Evolutionary conservation across 345 rosid genomes (phyloP).

Genomic region (Noccaea caerulescens): DNA sequence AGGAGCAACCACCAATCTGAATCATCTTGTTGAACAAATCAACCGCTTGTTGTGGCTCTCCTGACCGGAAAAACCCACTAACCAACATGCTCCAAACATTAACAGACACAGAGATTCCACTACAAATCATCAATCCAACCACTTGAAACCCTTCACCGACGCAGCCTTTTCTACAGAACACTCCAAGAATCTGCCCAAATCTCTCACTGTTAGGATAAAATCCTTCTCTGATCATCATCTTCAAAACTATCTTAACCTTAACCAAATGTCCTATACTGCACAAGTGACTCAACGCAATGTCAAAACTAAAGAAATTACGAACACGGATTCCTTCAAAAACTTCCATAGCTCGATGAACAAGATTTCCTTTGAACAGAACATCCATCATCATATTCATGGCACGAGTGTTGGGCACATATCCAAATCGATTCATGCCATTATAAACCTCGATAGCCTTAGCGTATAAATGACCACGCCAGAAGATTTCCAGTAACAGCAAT

Average conservation of each 20-base stretch:
- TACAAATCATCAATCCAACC: constrained; percentile 53
- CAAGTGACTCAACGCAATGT: constrained; percentile 61
- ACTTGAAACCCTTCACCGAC: constrained; percentile 54
- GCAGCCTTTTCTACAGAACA: constrained; percentile 52
- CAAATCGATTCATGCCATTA: constrained; percentile 52
- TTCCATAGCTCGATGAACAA: constrained; percentile 47
- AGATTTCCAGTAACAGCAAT: constrained; percentile 64
- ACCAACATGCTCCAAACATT: constrained; percentile 60
- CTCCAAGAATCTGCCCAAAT: constrained; percentile 58
- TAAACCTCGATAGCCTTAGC: constrained; percentile 59
- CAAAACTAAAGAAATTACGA: constrained; percentile 66
- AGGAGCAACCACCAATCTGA: constrained; percentile 46
- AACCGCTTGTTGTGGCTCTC: constrained; percentile 54
- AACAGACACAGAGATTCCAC: constrained; percentile 58
- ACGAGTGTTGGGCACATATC: constrained; percentile 62
- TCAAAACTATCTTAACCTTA: constrained; percentile 47
- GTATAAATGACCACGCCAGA: constrained; percentile 66
- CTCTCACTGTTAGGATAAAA: constrained; percentile 62
- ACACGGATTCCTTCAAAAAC: constrained; percentile 48
- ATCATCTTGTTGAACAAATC: constrained; percentile 60
- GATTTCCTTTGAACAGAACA: constrained; percentile 53
- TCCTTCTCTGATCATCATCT: constrained; percentile 58
- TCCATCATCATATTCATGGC: constrained; percentile 69
- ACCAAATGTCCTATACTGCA: constrained; percentile 52
- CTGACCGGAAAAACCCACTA: constrained; percentile 50